phyloP scores from a whole-genome alignment of 192 early-diverging fungal genomes.

The Fimicolochytrium jonesii region DNA sequence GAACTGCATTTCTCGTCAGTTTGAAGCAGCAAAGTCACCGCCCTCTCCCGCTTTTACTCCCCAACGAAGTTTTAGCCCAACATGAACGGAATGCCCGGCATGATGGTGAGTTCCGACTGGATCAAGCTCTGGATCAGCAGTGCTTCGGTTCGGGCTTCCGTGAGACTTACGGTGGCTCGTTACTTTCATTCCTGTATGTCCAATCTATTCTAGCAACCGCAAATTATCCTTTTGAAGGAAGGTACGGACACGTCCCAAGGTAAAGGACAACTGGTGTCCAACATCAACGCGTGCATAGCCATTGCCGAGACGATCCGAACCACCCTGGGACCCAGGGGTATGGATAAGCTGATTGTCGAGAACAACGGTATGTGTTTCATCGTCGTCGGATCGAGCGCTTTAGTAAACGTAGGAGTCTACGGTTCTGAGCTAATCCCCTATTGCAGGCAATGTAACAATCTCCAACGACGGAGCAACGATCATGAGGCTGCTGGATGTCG shows the following conservation, averaged over 20 bases:
- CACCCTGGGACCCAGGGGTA: slow-evolving; percentile 95
- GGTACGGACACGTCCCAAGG: slow-evolving; percentile 98
- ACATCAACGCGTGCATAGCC: slow-evolving; percentile 93
- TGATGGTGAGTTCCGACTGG: not conserved
- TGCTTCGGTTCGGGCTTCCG: not conserved
- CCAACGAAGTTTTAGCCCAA: slow-evolving; percentile 1
- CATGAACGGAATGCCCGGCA: slow-evolving; percentile 22
- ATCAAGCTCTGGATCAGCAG: not conserved
- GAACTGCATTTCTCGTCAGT: too few species aligned
- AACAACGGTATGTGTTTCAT: slow-evolving; percentile 56
- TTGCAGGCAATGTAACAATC: slow-evolving; percentile 87
- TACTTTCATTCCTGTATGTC: not conserved
- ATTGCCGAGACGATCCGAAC: slow-evolving; percentile 94
- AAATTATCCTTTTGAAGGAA: slow-evolving; percentile 98
- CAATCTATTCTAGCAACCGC: slow-evolving; percentile 69
- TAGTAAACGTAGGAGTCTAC: too few species aligned
- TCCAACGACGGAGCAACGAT: slow-evolving; percentile 99
- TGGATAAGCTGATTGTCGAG: slow-evolving; percentile 99
- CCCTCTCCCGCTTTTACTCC: not conserved
- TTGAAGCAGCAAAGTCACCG: not conserved
- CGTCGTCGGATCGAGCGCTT: too few species aligned
- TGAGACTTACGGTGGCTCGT: not conserved
- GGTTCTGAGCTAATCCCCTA: too few species aligned
- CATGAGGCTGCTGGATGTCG: slow-evolving; percentile 94
- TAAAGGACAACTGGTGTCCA: slow-evolving; percentile 93